Base-by-base conservation (phyloP, 2,329 filamentous ascomycete genomes). In the Thyridium curvatum region DNA sequence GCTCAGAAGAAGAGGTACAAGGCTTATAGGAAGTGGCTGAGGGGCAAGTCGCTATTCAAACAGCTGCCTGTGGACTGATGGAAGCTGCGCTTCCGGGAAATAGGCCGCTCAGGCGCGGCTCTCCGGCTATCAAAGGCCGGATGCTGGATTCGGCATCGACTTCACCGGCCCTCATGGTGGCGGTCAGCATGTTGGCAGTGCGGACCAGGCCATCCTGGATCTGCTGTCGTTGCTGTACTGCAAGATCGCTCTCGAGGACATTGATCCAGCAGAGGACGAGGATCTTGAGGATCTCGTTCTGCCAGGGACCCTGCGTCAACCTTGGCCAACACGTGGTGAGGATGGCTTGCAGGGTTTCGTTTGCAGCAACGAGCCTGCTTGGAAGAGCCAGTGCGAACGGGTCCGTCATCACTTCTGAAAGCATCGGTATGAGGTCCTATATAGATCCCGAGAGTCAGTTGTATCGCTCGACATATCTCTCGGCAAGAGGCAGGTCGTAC, bases 21-120 rank as follows among this genome's bases (percentile, higher is more conserved):
- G 65, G 86, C 90, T 9, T 98, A 98, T 63, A 71, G 83, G 53
- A 94, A 96, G 64, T 98, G 93, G 91, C 69, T 98, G 55, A 77
- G 82, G 45, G 91, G 91, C 14, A 97, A 96, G 68, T 95, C 88
- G 52, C 74, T 97, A 53, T 97, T 97, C 61, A 97, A 97, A 64
- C 90, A 96, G 70, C 79, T 83, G 60, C 79, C 82, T 34, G 69
- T 77, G 38, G 74, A 77, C 46, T 77, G 64, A 64, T 50, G 28
- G 14, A n/a, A 18, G 28, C 26, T 13, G 13, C 28, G 31, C 16
- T n/a, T 17, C 18, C 26, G 12, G 33, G 39, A 36, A 68, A 68
- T 1, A 69, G 54, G 4, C 34, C 21, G 1, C 38, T 38, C 12
- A 69, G 52, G 1, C 50, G 47, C 4, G 60, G 57, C 35, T 68